Percentiles rank a stretch among this genome's conserved stretches.
Conservation (phyloP, 1,139 yeast genomes). For the Suhomyces chickasaworum region DNA sequence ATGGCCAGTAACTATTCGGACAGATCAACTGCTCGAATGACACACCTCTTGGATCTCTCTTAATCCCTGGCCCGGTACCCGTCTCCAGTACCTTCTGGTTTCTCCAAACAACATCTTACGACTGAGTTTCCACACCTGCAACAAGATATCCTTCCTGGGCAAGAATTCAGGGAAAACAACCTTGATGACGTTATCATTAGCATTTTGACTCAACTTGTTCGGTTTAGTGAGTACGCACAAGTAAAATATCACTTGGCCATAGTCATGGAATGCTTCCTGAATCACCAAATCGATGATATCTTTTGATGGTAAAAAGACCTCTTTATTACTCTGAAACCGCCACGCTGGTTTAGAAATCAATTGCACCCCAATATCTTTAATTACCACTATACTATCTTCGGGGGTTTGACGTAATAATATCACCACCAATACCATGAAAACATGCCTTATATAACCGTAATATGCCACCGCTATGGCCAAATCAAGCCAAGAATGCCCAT, state of each 20-base stretch:
- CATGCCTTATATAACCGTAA: conserved; percentile 6
- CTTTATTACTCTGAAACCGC: conserved; percentile 26
- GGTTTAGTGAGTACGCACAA: conserved; percentile 56
- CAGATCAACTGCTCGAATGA: conserved; percentile 1
- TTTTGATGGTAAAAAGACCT: conserved; percentile 52
- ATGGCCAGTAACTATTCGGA: too few relatives aligned
- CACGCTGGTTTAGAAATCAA: conserved; percentile 31
- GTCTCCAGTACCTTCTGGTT: conserved; percentile 39
- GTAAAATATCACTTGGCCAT: conserved; percentile 62
- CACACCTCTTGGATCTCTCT: conserved; percentile 15
- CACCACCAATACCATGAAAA: conserved; percentile 15
- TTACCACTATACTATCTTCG: conserved; percentile 37
- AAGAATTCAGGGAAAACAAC: conserved; percentile 54
- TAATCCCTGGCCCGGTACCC: conserved; percentile 50
- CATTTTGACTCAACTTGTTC: conserved; percentile 7
- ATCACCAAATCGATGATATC: conserved; percentile 60
- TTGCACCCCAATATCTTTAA: conserved; percentile 44
- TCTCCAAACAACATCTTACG: conserved; percentile 42
- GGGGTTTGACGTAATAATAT: conserved; percentile 26
- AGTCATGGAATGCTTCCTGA: conserved; percentile 67
- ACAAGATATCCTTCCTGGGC: conserved; percentile 46
- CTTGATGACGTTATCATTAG: conserved; percentile 35
- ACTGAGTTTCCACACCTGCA: conserved; percentile 44
- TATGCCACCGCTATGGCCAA: background rate
- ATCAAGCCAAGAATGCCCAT: background rate